Conservation (phyloP, 2,329 filamentous ascomycete genomes). For the Xylogone sp. region DNA sequence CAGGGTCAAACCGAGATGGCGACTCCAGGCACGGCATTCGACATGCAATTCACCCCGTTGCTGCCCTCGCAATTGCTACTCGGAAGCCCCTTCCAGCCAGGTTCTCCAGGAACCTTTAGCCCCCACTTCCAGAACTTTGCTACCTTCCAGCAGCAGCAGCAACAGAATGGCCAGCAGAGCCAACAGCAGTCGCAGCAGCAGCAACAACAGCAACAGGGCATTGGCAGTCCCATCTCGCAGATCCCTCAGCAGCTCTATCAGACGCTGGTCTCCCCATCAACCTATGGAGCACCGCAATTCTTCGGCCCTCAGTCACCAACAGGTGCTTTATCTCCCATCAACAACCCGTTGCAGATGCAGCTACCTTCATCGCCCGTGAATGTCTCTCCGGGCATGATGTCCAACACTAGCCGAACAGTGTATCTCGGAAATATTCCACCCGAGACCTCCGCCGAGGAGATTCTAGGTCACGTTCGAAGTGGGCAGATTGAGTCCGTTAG, state of each 20-base stretch:
- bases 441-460: conserved; percentile 94
- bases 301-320: conserved; percentile 85
- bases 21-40: conserved; percentile 83
- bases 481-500: conserved; percentile 99
- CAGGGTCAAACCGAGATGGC: conserved; percentile 66
- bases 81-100: conserved; percentile 94
- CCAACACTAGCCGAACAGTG: conserved; percentile 91
- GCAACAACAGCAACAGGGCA: conserved; percentile 54
- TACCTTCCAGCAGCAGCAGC: conserved; percentile 64
- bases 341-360: conserved; percentile 43
- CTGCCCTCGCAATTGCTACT: conserved; percentile 92
- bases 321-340: conserved; percentile 55
- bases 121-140: conserved; percentile 87
- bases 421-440: conserved; percentile 98
- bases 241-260: conserved; percentile 84
- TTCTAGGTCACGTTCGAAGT: conserved; percentile 91
- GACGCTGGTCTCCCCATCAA: conserved; percentile 79
- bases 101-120: conserved; percentile 86
- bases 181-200: conserved; percentile 25
- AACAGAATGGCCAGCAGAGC: conserved; percentile 32
- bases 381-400: conserved; percentile 75
- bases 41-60: conserved; percentile 98
- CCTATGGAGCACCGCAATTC: conserved; percentile 77
- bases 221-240: conserved; percentile 72
- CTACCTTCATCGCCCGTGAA: conserved; percentile 68